Conservation (phyloP, 768 basidiomycete species). For the Rhodosporidiobolus sp. region DNA sequence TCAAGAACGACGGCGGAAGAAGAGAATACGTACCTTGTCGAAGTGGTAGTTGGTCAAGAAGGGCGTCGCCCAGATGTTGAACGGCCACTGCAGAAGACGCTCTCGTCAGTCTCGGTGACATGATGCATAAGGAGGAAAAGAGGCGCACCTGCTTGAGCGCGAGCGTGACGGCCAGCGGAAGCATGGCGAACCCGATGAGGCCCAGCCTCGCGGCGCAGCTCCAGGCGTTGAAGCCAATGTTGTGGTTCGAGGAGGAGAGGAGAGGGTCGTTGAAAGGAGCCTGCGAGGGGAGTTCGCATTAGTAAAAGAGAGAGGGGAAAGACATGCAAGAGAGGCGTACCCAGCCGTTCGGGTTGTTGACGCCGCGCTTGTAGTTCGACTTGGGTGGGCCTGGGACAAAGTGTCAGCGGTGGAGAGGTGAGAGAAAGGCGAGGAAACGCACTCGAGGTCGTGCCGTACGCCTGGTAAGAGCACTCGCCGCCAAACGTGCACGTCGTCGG, state of each 20-base stretch:
- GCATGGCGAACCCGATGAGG: slow-evolving; percentile 66
- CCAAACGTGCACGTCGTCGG: slow-evolving; percentile 43
- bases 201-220: slow-evolving; percentile 65
- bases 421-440: not conserved
- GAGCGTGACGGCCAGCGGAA: slow-evolving; percentile 67
- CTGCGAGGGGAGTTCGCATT: not conserved
- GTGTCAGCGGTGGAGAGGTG: not conserved
- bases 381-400: slow-evolving; percentile 33
- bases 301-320: not conserved
- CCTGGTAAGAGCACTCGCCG: slow-evolving; percentile 38
- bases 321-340: not conserved
- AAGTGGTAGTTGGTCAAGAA: slow-evolving; percentile 65
- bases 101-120: not conserved
- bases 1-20: not conserved
- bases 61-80: slow-evolving; percentile 66
- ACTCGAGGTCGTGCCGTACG: slow-evolving; percentile 14
- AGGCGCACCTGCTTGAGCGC: slow-evolving; percentile 59
- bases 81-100: slow-evolving; percentile 54
- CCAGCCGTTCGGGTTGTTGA: slow-evolving; percentile 38
- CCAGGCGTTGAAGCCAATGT: slow-evolving; percentile 69
- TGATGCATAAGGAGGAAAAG: not conserved
- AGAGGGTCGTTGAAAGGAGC: slow-evolving; percentile 47
- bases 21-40: slow-evolving; percentile 55
- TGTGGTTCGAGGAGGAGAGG: slow-evolving; percentile 56
- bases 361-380: slow-evolving; percentile 39